phyloP scores from a whole-genome alignment of 2,329 filamentous ascomycete species.

The Berkeleyomyces rouxiae region DNA sequence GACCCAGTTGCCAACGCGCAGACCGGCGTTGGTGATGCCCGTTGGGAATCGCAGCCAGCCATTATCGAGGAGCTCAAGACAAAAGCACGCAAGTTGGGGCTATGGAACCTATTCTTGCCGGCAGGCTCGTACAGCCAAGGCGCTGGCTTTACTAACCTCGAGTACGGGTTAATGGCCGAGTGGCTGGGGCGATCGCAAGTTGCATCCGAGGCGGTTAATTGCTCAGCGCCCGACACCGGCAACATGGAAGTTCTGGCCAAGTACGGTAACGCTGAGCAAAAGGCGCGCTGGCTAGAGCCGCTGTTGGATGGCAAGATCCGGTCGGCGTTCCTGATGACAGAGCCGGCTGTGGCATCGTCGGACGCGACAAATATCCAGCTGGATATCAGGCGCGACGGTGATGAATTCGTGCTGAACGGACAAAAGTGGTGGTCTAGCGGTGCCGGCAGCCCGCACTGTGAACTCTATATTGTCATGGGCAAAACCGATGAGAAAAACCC shows the following conservation, averaged over 20 bases:
- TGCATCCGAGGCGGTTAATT: conserved; percentile 79
- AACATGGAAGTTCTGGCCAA: conserved; percentile 94
- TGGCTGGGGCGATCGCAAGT: conserved; percentile 72
- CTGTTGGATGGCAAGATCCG: conserved; percentile 72
- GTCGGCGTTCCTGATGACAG: conserved; percentile 87
- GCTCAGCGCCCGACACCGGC: conserved; percentile 77
- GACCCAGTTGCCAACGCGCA: conserved; percentile 69
- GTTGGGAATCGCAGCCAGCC: conserved; percentile 66
- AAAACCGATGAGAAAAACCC: conserved; percentile 65
- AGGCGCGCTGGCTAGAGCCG: conserved; percentile 66
- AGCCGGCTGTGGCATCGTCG: conserved; percentile 72
- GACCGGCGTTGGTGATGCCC: conserved; percentile 54
- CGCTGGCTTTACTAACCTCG: conserved; percentile 83
- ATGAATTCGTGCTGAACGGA: conserved; percentile 83
- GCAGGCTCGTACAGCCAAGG: conserved; percentile 92
- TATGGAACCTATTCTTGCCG: conserved; percentile 98
- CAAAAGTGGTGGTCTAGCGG: conserved; percentile 99
- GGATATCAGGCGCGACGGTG: conserved; percentile 63
- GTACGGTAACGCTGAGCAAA: conserved; percentile 74
- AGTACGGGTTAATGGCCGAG: conserved; percentile 97
- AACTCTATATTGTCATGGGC: conserved; percentile 92
- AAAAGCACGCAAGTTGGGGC: conserved; percentile 63
- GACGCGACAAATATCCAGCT: conserved; percentile 90
- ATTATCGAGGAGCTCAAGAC: conserved; percentile 81
- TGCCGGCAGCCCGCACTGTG: conserved; percentile 80